Evolutionary conservation across 768 basidiomycete species (phyloP), one percentile per base, ranked within the genome.

Genomic region (Lyophyllum atratum): DNA sequence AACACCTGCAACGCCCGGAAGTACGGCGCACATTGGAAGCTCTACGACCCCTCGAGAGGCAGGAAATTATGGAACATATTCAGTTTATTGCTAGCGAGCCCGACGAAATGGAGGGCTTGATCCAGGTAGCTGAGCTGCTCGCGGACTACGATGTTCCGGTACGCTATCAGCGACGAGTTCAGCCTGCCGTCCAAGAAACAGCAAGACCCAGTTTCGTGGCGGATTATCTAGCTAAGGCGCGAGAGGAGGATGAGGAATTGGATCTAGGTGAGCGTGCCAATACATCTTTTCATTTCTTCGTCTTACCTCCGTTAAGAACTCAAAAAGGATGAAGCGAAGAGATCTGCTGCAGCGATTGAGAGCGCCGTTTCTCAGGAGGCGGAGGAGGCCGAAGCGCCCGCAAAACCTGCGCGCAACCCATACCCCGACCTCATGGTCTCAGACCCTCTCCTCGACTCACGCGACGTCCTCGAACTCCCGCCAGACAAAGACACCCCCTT

Each of bases 401-500:
- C 40, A 43, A 15, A 25, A 11, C 29, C 24, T 4, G 15, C 48
- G 15, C 29, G 15, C 17, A 44, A 64, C 48, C 62, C 64, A 28
- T 79, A 76, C 62, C 89, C 88, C 2, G 71, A 89, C 68, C 82
- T 90, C 58, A 85, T 86, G 85, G 74, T 74, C 6, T 74, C 80
- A 43, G 83, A 90, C 63, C 77, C 83, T 17, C 67, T 87, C 26
- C 75, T 89, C 52, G 89, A 91, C 72, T 77, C 83, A 6, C 79
- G 82, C 37, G 80, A 87, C 51, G 74, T 79, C 49, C 62, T 74
- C 37, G 81, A 80, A 21, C 75, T 87, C 62, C 80, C 82, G 17
- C 82, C 87, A 0, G 75, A 76, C 22, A 67, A 76, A 55, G 72
- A 76, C n/a, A 76, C 69, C 15, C 85, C 80, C 1, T 86, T 77